phyloP scores from a whole-genome alignment of 1,139 yeast genomes.

The Diutina rugosa region DNA sequence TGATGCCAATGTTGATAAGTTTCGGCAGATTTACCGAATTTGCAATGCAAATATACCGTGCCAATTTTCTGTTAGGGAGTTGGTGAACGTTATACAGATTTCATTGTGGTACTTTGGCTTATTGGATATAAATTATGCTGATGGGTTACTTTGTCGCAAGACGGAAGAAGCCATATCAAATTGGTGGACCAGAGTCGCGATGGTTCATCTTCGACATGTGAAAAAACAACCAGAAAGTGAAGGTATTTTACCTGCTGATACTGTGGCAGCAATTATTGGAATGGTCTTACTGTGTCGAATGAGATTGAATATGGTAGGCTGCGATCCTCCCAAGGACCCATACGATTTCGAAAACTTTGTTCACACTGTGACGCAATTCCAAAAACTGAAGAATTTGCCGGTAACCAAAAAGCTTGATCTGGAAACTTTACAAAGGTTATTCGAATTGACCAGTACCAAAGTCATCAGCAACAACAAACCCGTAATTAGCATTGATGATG shows the following conservation, averaged over 20 bases:
- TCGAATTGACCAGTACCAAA: constrained; percentile 43
- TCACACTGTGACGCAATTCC: constrained; percentile 54
- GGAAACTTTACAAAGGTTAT: constrained; percentile 47
- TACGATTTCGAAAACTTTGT: constrained; percentile 59
- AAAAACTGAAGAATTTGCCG: constrained; percentile 50
- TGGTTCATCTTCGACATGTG: constrained; percentile 30
- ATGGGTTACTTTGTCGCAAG: constrained; percentile 69
- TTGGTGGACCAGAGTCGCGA: constrained; percentile 82
- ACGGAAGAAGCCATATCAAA: constrained; percentile 58
- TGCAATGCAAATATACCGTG: constrained; percentile 34
- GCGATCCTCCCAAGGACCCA: constrained; percentile 80
- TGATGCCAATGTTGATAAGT: constrained; percentile 73
- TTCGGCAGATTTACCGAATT: constrained; percentile 60
- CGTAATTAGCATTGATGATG: background rate
- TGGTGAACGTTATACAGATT: constrained; percentile 63
- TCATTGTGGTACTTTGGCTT: constrained; percentile 68
- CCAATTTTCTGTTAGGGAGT: constrained; percentile 58
- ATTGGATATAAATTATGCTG: constrained; percentile 57
- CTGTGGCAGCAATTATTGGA: constrained; percentile 37
- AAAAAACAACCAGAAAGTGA: background rate
- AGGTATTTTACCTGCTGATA: constrained; percentile 49
- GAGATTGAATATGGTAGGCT: constrained; percentile 52
- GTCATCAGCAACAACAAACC: constrained; percentile 11
- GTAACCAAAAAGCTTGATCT: constrained; percentile 50
- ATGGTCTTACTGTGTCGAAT: constrained; percentile 54